Evolutionary conservation across 2,329 filamentous ascomycete species (phyloP).

Genomic region (Sporothrix euskadiensis): DNA sequence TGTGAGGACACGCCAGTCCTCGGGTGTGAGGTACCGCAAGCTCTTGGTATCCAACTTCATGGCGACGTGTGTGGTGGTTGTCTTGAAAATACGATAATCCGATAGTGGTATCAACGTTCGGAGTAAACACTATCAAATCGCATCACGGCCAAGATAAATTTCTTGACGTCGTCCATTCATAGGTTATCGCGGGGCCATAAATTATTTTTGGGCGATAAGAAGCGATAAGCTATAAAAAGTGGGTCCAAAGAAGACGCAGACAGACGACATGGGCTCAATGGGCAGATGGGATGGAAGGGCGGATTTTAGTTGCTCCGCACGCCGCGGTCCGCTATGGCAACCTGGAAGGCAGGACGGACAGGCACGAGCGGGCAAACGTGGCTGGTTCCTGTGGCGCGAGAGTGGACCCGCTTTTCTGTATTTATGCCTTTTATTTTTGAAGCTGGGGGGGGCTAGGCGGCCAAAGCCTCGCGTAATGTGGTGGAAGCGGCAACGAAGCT

Average conservation of each 20-base stretch:
- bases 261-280: no score
- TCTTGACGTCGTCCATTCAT: constrained; percentile 19
- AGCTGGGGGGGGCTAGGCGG: constrained; percentile 38
- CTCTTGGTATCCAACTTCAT: constrained; percentile 97
- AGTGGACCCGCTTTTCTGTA: constrained; percentile 6
- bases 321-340: not conserved
- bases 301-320: constrained; percentile 26
- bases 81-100: not conserved
- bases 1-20: constrained; percentile 94
- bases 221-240: constrained; percentile 22
- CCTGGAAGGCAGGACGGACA: not conserved
- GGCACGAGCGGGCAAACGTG: constrained; percentile 15
- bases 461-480: constrained; percentile 43
- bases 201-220: constrained; percentile 24
- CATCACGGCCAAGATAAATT: constrained; percentile 15
- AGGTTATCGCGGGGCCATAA: constrained; percentile 23
- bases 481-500: constrained; percentile 32
- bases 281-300: not conserved
- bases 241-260: not conserved
- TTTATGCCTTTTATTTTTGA: not conserved
- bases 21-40: constrained; percentile 84
- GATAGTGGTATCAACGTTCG: constrained; percentile 26
- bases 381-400: constrained; percentile 24
- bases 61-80: constrained; percentile 26
- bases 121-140: not conserved